Percentiles rank a stretch among this genome's conserved stretches.
Evolutionary conservation across 352 stramenopile species (phyloP).

Genomic region (Saprolegnia diclina): DNA sequence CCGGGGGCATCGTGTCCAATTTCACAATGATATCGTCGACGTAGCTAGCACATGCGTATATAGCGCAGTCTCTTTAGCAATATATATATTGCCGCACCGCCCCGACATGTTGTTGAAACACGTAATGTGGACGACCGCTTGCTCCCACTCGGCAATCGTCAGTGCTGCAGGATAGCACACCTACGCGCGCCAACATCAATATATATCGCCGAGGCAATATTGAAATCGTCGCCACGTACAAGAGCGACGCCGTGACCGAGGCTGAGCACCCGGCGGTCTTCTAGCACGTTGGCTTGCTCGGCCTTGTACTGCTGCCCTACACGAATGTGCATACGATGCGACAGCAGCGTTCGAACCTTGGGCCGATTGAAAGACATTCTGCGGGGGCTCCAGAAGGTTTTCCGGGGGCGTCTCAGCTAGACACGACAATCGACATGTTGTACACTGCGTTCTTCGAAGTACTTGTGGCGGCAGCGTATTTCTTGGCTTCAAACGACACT

Average conservation of each 20-base stretch:
- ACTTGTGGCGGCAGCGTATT: constrained; percentile 34
- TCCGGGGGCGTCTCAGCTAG: constrained; percentile 30
- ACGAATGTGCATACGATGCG: background rate
- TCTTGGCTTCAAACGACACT: constrained; percentile 55
- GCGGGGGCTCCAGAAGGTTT: constrained; percentile 37
- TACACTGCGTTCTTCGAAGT: background rate
- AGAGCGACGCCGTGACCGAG: constrained; percentile 54
- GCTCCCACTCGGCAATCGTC: constrained; percentile 52
- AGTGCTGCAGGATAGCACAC: constrained; percentile 30
- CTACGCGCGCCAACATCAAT: background rate
- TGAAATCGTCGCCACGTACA: constrained; percentile 21
- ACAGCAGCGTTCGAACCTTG: background rate
- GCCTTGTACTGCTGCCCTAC: constrained; percentile 42
- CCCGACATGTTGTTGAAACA: constrained; percentile 80
- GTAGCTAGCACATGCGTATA: constrained; percentile 18
- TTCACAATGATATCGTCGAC: constrained; percentile 58
- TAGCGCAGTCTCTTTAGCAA: background rate
- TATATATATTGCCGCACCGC: constrained; percentile 27
- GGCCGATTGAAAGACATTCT: constrained; percentile 50
- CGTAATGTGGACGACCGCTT: constrained; percentile 42
- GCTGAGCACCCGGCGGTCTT: constrained; percentile 47
- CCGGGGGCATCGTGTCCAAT: constrained; percentile 40
- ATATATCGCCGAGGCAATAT: too few relatives aligned
- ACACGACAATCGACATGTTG: background rate
- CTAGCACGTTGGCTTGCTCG: constrained; percentile 35